These are phyloP conservation scores for Ceratocystis cubensis DNA, from an alignment of 2,329 filamentous ascomycete genomes.

Conservation along the genomic window DNA sequence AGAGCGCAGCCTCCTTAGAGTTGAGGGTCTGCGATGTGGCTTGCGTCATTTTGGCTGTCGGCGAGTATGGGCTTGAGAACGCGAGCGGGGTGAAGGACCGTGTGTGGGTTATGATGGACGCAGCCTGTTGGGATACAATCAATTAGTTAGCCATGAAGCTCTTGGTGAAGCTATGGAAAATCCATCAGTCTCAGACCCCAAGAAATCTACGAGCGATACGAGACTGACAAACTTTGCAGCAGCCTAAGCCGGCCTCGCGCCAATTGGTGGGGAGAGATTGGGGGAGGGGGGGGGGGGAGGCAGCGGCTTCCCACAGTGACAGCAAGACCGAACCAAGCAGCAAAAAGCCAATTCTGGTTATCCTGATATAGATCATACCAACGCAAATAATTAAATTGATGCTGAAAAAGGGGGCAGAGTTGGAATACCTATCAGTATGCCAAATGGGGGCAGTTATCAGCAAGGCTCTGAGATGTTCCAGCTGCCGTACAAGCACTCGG, in stretches of 20 bases:
- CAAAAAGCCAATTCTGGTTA: not conserved
- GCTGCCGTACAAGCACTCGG: not conserved
- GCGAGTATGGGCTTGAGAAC: not conserved
- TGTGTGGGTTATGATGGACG: not conserved
- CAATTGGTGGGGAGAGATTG: not conserved
- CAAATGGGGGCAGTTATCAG: not conserved
- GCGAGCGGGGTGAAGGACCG: not conserved
- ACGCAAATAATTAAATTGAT: not conserved
- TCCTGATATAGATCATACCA: not conserved
- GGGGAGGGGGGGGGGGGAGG: not conserved
- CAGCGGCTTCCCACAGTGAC: not conserved
- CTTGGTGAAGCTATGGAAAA: not conserved
- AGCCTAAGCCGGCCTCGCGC: not conserved
- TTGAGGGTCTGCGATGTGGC: slow-evolving; percentile 38
- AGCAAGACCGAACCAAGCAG: not conserved
- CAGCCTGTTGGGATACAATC: not conserved
- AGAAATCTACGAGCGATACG: not conserved
- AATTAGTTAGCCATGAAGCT: slow-evolving; percentile 1
- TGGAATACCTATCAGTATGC: not conserved
- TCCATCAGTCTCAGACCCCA: no score
- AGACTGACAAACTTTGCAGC: slow-evolving; percentile 1
- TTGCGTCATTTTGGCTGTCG: slow-evolving; percentile 48
- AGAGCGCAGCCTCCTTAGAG: slow-evolving; percentile 87
- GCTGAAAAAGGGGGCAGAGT: not conserved
- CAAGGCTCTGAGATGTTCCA: not conserved